A percentile compares a stretch with the other conserved stretches of the same genome.
Evolutionary conservation across 306 rosid genomes (phyloP).

Genomic region (Begonia loranthoides): DNA sequence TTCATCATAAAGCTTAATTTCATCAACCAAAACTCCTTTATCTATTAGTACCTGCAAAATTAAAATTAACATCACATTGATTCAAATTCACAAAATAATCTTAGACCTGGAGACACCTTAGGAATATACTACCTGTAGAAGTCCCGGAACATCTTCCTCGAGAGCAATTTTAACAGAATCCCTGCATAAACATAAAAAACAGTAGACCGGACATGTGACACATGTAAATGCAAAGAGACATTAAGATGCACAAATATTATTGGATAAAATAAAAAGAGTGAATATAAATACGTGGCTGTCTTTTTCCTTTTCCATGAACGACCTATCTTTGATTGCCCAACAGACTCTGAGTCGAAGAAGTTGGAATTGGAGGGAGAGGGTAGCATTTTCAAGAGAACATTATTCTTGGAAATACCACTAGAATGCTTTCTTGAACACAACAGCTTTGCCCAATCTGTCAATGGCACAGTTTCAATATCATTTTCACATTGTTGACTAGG

Average conservation of each 20-base stretch:
- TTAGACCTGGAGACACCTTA: background rate
- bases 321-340: slow-evolving; percentile 21
- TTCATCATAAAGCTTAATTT: slow-evolving; percentile 83
- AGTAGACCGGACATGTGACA: slow-evolving; percentile 6
- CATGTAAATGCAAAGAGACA: slow-evolving; percentile 1
- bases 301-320: slow-evolving; percentile 47
- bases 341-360: slow-evolving; percentile 22
- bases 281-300: slow-evolving; percentile 59
- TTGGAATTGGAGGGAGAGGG: slow-evolving; percentile 21
- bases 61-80: slow-evolving; percentile 14
- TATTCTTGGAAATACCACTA: slow-evolving; percentile 11
- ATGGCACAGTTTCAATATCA: slow-evolving; percentile 36
- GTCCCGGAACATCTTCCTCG: slow-evolving; percentile 98
- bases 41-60: slow-evolving; percentile 53
- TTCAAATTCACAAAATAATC: slow-evolving; percentile 11
- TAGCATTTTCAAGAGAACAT: slow-evolving; percentile 19
- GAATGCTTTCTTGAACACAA: slow-evolving; percentile 22
- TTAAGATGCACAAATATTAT: background rate
- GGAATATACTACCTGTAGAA: slow-evolving; percentile 48
- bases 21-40: slow-evolving; percentile 58
- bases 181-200: slow-evolving; percentile 30
- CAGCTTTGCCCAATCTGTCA: slow-evolving; percentile 46
- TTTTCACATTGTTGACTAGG: slow-evolving; percentile 20
- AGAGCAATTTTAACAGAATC: slow-evolving; percentile 70
- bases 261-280: background rate